Base-by-base conservation (phyloP, 495 filamentous ascomycete genomes). In the Hypoxylon lenormandii region DNA sequence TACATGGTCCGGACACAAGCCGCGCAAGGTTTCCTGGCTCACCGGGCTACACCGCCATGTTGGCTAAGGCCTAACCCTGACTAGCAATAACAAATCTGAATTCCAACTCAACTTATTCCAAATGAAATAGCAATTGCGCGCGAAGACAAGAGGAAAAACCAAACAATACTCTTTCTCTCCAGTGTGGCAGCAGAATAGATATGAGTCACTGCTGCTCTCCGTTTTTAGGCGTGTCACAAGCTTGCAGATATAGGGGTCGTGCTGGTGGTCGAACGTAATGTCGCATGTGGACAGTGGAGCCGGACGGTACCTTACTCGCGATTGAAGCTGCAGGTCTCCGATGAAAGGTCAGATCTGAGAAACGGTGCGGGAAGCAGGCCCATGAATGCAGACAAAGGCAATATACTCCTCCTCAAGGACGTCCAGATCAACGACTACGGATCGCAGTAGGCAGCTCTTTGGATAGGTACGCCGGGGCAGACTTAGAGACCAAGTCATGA, bases 11-110 rank as follows among this genome's bases (percentile, higher is more conserved):
- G 23, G 60, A 28, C 36, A 16, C 57, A 72, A 65, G 60, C 65
- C 58, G 60, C 61, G 48, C 56, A 70, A 52, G 46, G 51, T 43
- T 60, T 76, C 43, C 68, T 72, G 69, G 64, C 5, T 49, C 52
- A 28, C 64, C 69, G 59, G 60, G 63, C 55, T 68, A 74, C 74
- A 76, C 65, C 74, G 72, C 74, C 69, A 72, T 69, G 19, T 70
- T 63, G 60, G 60, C 64, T 70, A 46, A 74, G 60, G 48, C 52
- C 70, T 60, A 43, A 52, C 49, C 42, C 50, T 65, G 49, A 69
- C 26, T 59, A 67, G 37, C 57, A 62, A 75, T 45, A 70, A 33
- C 48, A 56, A 56, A 45, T 16, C 42, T 45, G 15, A 66, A 66
- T 16, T 69, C 28, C 52, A 61, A 49, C 57, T 66, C 57, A 62